These are phyloP conservation scores for Aspergillus fructus DNA, from an alignment of 2,329 filamentous ascomycete species.

Conservation along the genomic window DNA sequence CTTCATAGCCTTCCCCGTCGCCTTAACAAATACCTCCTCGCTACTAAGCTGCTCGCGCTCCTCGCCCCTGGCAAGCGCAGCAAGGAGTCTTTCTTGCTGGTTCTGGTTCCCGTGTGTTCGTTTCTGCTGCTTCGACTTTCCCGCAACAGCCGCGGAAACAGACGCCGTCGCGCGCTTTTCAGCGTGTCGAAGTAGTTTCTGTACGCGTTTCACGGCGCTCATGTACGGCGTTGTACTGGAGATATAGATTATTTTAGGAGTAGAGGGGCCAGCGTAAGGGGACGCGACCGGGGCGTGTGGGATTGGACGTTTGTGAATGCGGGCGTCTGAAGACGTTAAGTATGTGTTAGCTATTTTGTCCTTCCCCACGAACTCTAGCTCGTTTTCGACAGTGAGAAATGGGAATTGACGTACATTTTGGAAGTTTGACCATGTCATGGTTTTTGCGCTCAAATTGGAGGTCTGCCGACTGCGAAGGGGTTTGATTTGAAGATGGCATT, in stretches of 20 bases:
- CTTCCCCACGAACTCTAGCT: not conserved
- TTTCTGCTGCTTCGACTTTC: not conserved
- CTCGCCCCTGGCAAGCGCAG: slow-evolving; percentile 26
- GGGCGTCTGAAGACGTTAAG: slow-evolving; percentile 38
- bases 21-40: slow-evolving; percentile 59
- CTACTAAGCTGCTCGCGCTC: slow-evolving; percentile 33
- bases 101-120: slow-evolving; percentile 22
- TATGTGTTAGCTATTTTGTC: not conserved
- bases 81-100: slow-evolving; percentile 28
- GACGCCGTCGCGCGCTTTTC: slow-evolving; percentile 52
- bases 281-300: slow-evolving; percentile 56
- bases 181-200: slow-evolving; percentile 53
- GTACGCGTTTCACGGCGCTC: slow-evolving; percentile 59
- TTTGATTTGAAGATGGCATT: not conserved
- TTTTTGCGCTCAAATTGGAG: slow-evolving; percentile 43
- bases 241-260: slow-evolving; percentile 59
- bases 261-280: slow-evolving; percentile 49
- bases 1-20: slow-evolving; percentile 59
- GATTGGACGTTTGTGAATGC: slow-evolving; percentile 57
- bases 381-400: not conserved
- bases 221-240: slow-evolving; percentile 57
- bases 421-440: slow-evolving; percentile 34
- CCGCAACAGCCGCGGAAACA: slow-evolving; percentile 7
- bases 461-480: not conserved
- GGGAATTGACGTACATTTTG: slow-evolving; percentile 29